A percentile compares a stretch with the other conserved stretches of the same genome.
These are phyloP conservation scores for Vitis hybrid DNA, from an alignment of 177 flowering plant genomes.

Conservation along the genomic window DNA sequence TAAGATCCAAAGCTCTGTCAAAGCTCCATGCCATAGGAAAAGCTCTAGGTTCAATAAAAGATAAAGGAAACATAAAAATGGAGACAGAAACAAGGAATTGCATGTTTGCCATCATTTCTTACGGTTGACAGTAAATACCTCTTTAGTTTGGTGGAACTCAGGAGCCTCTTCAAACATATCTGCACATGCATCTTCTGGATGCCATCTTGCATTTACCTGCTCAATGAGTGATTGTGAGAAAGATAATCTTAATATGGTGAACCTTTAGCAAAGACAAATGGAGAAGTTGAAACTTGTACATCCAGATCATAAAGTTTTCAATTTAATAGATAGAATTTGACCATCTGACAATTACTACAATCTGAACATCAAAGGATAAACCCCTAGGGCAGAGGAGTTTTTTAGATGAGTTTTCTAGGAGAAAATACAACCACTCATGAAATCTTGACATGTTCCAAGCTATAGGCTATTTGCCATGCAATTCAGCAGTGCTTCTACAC, in stretches of 20 bases:
- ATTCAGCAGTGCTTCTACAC: too few relatives aligned
- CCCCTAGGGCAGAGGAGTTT: constrained; percentile 22
- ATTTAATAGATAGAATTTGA: constrained; percentile 2
- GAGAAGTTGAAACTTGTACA: background rate
- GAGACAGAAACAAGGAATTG: constrained; percentile 3
- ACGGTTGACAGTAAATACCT: constrained; percentile 24
- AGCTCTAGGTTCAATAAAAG: background rate
- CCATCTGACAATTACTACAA: constrained; percentile 26
- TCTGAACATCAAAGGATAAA: constrained; percentile 20
- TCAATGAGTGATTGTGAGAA: background rate
- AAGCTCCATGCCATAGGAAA: background rate
- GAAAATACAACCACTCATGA: too few relatives aligned
- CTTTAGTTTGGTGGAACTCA: constrained; percentile 40
- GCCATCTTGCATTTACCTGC: constrained; percentile 32
- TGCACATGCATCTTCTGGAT: constrained; percentile 20
- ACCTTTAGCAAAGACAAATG: background rate
- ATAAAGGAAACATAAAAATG: background rate
- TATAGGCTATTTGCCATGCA: too few relatives aligned
- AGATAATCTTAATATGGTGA: background rate
- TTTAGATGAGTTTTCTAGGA: background rate
- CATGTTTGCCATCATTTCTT: background rate
- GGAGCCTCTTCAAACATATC: constrained; percentile 38
- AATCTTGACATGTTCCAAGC: too few relatives aligned
- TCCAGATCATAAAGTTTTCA: background rate
- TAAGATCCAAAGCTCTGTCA: constrained; percentile 3